Evolutionary conservation across 1,139 yeast species (phyloP).

Genomic region (Diutina rugosa): DNA sequence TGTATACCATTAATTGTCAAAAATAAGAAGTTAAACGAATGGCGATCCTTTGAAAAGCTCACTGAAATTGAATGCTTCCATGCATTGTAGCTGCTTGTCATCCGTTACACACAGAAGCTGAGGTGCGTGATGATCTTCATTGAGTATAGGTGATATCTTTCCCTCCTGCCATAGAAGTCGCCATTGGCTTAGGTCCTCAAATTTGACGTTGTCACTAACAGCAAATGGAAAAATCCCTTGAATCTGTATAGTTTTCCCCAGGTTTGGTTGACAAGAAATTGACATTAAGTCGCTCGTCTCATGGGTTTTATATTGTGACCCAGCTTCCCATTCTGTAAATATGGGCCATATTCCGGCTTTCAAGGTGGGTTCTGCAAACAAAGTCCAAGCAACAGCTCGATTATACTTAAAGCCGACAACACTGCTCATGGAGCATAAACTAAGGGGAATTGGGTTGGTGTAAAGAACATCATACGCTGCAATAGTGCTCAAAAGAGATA

Average conservation of each 20-base stretch:
- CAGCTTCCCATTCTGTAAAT: background rate
- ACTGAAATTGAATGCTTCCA: background rate
- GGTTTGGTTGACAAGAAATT: background rate
- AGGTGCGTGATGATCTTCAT: background rate
- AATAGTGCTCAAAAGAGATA: background rate
- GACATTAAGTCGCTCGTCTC: background rate
- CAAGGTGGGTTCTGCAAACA: background rate
- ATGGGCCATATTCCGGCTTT: background rate
- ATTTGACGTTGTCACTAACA: background rate
- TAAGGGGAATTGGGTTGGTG: background rate
- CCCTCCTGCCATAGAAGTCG: background rate
- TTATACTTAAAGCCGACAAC: background rate
- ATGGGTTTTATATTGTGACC: background rate
- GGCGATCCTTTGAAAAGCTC: background rate
- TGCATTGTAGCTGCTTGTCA: background rate
- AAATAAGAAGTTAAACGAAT: too few species aligned
- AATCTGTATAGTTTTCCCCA: background rate
- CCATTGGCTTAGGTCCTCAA: background rate
- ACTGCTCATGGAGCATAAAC: background rate
- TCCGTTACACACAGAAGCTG: background rate
- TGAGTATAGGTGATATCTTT: background rate
- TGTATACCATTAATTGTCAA: background rate
- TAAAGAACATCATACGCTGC: background rate
- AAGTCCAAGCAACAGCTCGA: background rate
- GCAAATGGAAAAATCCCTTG: background rate